Evolutionary conservation across 2,329 filamentous ascomycete genomes (phyloP), one percentile per base, ranked within the genome.

Genomic region (Lachnellula subtilissima): DNA sequence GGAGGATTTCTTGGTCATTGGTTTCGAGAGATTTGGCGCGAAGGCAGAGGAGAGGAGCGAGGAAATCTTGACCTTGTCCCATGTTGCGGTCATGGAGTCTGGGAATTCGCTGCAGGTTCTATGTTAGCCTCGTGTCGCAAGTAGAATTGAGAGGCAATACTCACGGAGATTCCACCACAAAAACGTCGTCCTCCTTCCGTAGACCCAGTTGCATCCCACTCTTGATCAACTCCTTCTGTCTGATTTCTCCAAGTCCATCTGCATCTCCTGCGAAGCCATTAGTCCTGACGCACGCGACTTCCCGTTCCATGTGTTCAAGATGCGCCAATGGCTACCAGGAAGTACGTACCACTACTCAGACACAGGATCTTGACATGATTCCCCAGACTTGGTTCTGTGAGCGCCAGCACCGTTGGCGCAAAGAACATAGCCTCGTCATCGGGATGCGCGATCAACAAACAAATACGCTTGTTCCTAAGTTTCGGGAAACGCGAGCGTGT

Each of bases 351-450:
- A 63, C 86, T 93, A 73, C 89, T 95, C 61, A 99, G 76, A 74
- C 94, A 99, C 54, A 97, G 75, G 61, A 99, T 96, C 75, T 95
- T 94, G 69, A 99, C 81, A 70, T 95, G 91, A 74, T 99, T 97
- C 4, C 89, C 88, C 19, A 87, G 79, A 57, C 86, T 83, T 4
- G 91, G 90, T 14, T 82, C 79, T 17, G 91, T 93, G 56, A 99
- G 81, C n/a, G 89, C 85, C 65, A 95, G 80, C 14, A 97, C 79
- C 0, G 91, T 89, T 0, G 94, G 94, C 61, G 91, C 85, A 74
- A 99, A 99, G 79, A 99, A 99, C 94, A 99, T 99, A 72, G 93
- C 94, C 77, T 99, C 94, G 69, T 99, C 94, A 74, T 99, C 94
- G 0, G 94, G 94, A 75, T 99, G 94, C 22, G 94, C 94, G 68